Evolutionary conservation across 208 protist genomes (phyloP), one percentile per base, ranked within the genome.

Genomic region (Acanthamoeba triangularis): DNA sequence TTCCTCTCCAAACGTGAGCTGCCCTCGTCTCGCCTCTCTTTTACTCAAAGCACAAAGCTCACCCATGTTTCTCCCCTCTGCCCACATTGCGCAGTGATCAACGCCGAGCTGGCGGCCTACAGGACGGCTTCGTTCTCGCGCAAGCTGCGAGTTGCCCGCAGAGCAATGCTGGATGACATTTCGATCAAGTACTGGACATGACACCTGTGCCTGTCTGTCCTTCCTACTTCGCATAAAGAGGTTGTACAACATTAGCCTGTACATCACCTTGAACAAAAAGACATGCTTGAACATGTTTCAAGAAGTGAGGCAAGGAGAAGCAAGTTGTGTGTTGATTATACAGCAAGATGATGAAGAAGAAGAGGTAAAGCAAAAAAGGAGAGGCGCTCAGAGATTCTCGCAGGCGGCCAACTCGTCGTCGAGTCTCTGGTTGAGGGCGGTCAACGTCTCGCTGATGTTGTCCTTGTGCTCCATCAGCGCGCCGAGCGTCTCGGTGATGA

Each of bases 71-170:
- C 16, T 61, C 37, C 37, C 37, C 30, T 52, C 18, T 4, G n/a
- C 41, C n/a, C 35, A 52, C 74, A 18, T 61, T 65, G 54, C 61
- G 35, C 80, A 90, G 80, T 93, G 87, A 93, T 93, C 54, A 93
- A 93, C 41, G 87, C n/a, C 10, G 87, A 93, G 59, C 61, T 93
- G 63, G 87, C 87, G 41, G 61, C 87, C 54, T 93, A 76, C 33
- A 18, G 87, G 33, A 93, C 87, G 25, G 37, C 41, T 7, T 56
- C 59, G n/a, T 78, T 93, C 61, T 78, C 59, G n/a, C 52, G 37
- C 59, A 93, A 93, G 47, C 87, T 93, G 18, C 25, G 87, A 54
- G 30, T 47, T 6, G 87, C 41, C 23, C 87, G 87, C 30, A 37
- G 56, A 30, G 87, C 87, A 14, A 47, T 93, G 87, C 87, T 93